These are phyloP conservation scores for Coemansia sp. DNA, from an alignment of 192 early-diverging fungal species.

Conservation along the genomic window DNA sequence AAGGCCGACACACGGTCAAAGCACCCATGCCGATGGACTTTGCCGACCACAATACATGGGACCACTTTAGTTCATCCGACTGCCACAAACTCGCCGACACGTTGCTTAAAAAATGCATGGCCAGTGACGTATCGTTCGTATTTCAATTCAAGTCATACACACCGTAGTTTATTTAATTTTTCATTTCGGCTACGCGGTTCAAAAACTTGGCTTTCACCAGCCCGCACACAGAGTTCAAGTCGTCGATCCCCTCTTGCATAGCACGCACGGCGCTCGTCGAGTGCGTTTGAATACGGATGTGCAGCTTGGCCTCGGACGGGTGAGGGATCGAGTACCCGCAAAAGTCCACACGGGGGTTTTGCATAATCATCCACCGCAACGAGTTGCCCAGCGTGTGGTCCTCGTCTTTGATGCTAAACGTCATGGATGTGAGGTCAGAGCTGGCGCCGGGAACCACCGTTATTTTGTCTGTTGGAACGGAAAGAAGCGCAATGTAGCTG, in stretches of 20 bases:
- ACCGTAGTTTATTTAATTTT: neutral
- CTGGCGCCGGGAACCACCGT: constrained; percentile 57
- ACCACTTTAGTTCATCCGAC: constrained; percentile 66
- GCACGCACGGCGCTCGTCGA: constrained; percentile 79
- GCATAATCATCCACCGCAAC: constrained; percentile 90
- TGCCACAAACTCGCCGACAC: constrained; percentile 60
- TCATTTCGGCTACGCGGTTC: constrained; percentile 53
- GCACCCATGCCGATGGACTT: constrained; percentile 68
- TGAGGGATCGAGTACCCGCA: constrained; percentile 98
- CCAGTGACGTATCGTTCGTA: constrained; percentile 69
- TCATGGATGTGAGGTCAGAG: constrained; percentile 74
- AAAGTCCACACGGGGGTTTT: constrained; percentile 88
- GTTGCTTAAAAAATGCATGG: constrained; percentile 62
- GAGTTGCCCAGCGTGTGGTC: constrained; percentile 97
- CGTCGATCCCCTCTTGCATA: constrained; percentile 82
- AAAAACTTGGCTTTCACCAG: constrained; percentile 67
- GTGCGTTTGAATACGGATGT: constrained; percentile 90
- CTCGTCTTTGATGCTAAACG: constrained; percentile 88
- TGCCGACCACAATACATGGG: constrained; percentile 80
- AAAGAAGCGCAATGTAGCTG: constrained; percentile 44
- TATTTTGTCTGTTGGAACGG: constrained; percentile 41
- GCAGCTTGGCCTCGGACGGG: constrained; percentile 89
- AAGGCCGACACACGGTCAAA: constrained; percentile 74
- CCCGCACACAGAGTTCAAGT: constrained; percentile 71
- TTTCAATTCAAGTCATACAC: constrained; percentile 77